phyloP scores from a whole-genome alignment of 2,329 filamentous ascomycete genomes.

The Coleophoma crateriformis region DNA sequence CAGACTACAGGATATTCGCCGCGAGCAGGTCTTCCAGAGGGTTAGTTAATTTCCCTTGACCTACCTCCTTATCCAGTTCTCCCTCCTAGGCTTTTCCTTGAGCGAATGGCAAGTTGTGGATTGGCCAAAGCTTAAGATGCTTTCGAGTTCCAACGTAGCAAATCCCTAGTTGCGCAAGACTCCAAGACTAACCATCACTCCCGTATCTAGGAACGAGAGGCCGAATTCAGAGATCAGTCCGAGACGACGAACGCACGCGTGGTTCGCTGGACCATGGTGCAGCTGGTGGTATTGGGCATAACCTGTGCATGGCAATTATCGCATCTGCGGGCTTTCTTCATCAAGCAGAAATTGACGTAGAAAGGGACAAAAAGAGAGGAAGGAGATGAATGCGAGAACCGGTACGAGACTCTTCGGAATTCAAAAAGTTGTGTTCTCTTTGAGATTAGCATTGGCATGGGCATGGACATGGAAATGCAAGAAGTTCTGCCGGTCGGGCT shows the following conservation, averaged over 20 bases:
- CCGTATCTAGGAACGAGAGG: constrained; percentile 75
- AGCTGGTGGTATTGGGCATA: constrained; percentile 74
- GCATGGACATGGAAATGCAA: no score
- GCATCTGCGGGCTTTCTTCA: constrained; percentile 95
- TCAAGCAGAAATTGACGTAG: constrained; percentile 99
- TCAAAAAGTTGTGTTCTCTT: no score
- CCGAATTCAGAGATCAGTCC: constrained; percentile 96
- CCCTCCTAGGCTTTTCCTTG: not conserved
- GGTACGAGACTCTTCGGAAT: no score
- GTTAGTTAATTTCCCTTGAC: constrained; percentile 43
- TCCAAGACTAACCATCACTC: constrained; percentile 6
- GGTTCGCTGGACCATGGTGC: constrained; percentile 88
- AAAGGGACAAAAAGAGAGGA: constrained; percentile 1
- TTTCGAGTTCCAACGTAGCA: no score
- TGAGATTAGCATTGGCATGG: no score
- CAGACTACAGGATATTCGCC: constrained; percentile 78
- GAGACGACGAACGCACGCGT: constrained; percentile 89
- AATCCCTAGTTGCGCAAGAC: not conserved
- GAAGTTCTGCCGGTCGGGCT: no score
- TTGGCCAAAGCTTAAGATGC: no score
- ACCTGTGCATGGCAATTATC: constrained; percentile 98
- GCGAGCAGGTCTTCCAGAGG: constrained; percentile 95
- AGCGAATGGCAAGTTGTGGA: not conserved
- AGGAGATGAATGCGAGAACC: no score
- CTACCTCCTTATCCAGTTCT: no score